Percentiles rank a stretch among this genome's conserved stretches.
Conservation (phyloP, 306 rosid genomes). For the Ormosia emarginata region DNA sequence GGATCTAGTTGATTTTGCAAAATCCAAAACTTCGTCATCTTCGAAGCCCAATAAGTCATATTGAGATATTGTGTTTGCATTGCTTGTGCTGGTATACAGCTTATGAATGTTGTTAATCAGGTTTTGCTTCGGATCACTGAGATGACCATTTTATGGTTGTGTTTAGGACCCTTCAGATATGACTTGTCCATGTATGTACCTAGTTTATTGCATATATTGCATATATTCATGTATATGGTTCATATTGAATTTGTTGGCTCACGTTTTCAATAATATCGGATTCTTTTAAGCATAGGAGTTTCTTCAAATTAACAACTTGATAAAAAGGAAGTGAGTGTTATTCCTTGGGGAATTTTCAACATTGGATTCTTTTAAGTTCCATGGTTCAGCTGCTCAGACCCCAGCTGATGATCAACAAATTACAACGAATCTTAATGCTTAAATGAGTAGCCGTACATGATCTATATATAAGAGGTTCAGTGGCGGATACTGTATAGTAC, state of each 20-base stretch:
- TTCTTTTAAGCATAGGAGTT: not conserved
- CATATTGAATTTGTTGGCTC: slow-evolving; percentile 19
- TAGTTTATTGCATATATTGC: slow-evolving; percentile 52
- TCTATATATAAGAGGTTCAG: not conserved
- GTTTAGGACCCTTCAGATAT: slow-evolving; percentile 41
- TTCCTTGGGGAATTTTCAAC: not conserved
- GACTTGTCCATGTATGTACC: slow-evolving; percentile 35
- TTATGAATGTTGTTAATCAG: slow-evolving; percentile 32
- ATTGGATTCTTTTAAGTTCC: not conserved
- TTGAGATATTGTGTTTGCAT: slow-evolving; percentile 36
- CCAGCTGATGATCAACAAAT: not conserved
- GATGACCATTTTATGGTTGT: slow-evolving; percentile 39
- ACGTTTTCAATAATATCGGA: slow-evolving; percentile 33
- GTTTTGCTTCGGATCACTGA: slow-evolving; percentile 35
- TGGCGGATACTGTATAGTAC: too few relatives aligned
- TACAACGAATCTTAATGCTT: not conserved
- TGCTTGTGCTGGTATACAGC: slow-evolving; percentile 25
- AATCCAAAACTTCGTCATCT: slow-evolving; percentile 76
- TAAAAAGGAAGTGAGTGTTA: not conserved
- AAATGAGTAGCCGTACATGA: not conserved
- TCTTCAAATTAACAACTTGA: not conserved
- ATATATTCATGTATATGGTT: slow-evolving; percentile 48
- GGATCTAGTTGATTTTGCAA: slow-evolving; percentile 83
- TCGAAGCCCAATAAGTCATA: slow-evolving; percentile 68
- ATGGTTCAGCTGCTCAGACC: not conserved